These are phyloP conservation scores for Boletus subcaerulescens DNA, from an alignment of 768 basidiomycete genomes.

Conservation along the genomic window DNA sequence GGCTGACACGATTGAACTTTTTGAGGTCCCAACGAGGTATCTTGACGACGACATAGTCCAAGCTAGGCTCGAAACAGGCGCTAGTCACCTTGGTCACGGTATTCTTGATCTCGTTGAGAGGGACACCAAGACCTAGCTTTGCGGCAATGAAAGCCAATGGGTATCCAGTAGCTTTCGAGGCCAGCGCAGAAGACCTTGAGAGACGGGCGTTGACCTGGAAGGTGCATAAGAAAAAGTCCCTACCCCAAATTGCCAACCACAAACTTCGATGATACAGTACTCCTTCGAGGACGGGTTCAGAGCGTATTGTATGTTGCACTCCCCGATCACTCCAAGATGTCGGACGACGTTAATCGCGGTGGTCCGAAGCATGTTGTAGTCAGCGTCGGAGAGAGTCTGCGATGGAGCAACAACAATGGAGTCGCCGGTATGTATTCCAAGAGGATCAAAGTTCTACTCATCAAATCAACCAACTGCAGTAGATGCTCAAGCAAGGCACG, in stretches of 20 bases:
- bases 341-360: slow-evolving; percentile 98
- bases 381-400: slow-evolving; percentile 97
- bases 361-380: slow-evolving; percentile 98
- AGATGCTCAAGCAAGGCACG: slow-evolving; percentile 24
- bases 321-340: slow-evolving; percentile 96
- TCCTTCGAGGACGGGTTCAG: slow-evolving; percentile 93
- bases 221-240: background rate
- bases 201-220: slow-evolving; percentile 89
- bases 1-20: slow-evolving; percentile 94
- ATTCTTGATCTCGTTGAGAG: slow-evolving; percentile 97
- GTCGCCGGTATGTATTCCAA: slow-evolving; percentile 98
- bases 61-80: slow-evolving; percentile 96
- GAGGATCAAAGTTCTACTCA: slow-evolving; percentile 92
- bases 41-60: slow-evolving; percentile 98
- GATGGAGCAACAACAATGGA: slow-evolving; percentile 98
- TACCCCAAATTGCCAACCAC: slow-evolving; percentile 10
- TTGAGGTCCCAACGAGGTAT: slow-evolving; percentile 99
- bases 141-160: slow-evolving; percentile 98
- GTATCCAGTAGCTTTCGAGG: slow-evolving; percentile 98
- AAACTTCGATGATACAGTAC: slow-evolving; percentile 96
- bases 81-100: slow-evolving; percentile 94
- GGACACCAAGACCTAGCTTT: slow-evolving; percentile 95
- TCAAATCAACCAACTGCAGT: background rate
- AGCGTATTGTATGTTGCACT: slow-evolving; percentile 99
- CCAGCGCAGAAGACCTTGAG: slow-evolving; percentile 94